phyloP scores from a whole-genome alignment of 768 basidiomycete species.

The Lenzites betulinus region DNA sequence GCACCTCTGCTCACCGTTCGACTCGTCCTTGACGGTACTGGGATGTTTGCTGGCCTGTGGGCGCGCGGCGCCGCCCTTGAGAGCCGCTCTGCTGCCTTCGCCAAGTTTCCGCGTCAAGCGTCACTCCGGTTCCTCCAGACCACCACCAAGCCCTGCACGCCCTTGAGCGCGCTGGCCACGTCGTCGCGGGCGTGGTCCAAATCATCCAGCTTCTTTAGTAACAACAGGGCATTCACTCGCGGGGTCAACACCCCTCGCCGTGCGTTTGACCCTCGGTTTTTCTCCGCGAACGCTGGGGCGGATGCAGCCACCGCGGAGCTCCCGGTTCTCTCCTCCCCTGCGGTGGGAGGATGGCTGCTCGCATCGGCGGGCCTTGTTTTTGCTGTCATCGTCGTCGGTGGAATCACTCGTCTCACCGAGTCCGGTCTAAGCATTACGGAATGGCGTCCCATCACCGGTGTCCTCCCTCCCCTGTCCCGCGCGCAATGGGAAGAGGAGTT shows the following conservation, averaged over 20 bases:
- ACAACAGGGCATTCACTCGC: conserved; percentile 11
- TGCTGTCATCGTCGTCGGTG: conserved; percentile 92
- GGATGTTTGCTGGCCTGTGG: conserved; percentile 20
- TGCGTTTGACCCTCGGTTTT: conserved; percentile 38
- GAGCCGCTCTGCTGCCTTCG: conserved; percentile 13
- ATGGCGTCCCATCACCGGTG: conserved; percentile 92
- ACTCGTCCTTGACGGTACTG: not conserved
- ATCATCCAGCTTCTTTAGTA: not conserved
- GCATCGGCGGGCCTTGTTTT: conserved; percentile 84
- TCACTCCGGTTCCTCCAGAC: conserved; percentile 10
- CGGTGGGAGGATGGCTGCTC: conserved; percentile 85
- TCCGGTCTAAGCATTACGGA: conserved; percentile 98
- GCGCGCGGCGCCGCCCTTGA: conserved; percentile 19
- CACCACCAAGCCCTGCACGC: not conserved
- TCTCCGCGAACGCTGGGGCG: conserved; percentile 38
- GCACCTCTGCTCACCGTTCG: conserved; percentile 2
- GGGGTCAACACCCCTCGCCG: conserved; percentile 12
- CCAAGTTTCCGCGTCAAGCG: conserved; percentile 10
- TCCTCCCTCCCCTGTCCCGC: conserved; percentile 76
- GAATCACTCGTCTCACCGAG: conserved; percentile 95
- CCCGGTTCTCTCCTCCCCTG: conserved; percentile 63
- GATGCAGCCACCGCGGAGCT: conserved; percentile 31
- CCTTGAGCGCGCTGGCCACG: not conserved
- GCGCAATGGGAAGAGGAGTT: conserved; percentile 88
- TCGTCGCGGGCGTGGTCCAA: conserved; percentile 2